Base-by-base conservation (phyloP, 208 protist species). In the Trypanosoma avium region DNA sequence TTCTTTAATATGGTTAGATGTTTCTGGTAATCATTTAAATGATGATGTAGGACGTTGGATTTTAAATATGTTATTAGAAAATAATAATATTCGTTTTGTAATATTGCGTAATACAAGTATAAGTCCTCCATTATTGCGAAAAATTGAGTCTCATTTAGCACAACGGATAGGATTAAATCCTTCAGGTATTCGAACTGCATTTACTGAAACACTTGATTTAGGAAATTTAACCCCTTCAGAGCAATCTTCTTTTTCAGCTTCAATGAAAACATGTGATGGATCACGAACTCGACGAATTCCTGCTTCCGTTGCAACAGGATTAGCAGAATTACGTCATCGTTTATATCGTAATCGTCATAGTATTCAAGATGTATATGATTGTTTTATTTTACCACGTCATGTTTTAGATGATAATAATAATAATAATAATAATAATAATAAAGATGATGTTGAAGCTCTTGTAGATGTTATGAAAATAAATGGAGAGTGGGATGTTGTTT, bases 321-420 rank as follows among this genome's bases (percentile, higher is more conserved):
- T 87, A 19, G 67, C 70, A 33, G 73, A 76, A 55, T 46, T 82
- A 40, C 81, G 71, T 15, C 67, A 53, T 22, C 72, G 68, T 5
- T 66, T 87, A 17, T 38, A 58, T 13, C 62, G 61, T 27, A 87
- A 82, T 30, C 43, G 59, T 0, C 46, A 72, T 48, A 59, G 30
- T 22, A 58, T 78, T 27, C 70, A 71, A 47, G 43, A 73, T 56
- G 70, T 86, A 22, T 86, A 82, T 50, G 65, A 80, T 13, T 81
- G 63, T 58, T 86, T 86, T 47, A 52, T 80, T 6, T 49, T 67
- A 9, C 61, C 60, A 3, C 17, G 13, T 49, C 10, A 43, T 43
- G 21, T 48, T 47, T 13, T 15, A 12, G 24, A 49, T 50, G 59
- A 47, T 15, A 13, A 32, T 27, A 26, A 43, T n/a, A 36, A 27